Conservation (phyloP, 495 filamentous ascomycete species). For the Talaromyces borbonicus region DNA sequence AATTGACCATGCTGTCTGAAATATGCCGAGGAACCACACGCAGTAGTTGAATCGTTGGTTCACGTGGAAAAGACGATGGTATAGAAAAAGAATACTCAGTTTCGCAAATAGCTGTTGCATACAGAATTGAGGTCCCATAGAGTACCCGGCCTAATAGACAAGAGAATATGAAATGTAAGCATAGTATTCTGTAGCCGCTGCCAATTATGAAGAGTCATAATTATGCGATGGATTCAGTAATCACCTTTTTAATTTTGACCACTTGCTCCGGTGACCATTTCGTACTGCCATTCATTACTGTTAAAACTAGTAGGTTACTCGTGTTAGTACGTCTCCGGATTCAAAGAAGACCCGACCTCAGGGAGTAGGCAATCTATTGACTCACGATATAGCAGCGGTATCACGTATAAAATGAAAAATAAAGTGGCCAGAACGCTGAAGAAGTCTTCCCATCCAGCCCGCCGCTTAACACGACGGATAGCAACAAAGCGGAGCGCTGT, state of each 20-base stretch:
- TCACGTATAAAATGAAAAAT: conserved; percentile 6
- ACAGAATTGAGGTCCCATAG: conserved; percentile 6
- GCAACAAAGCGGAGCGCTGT: conserved; percentile 2
- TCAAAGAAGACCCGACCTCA: background rate
- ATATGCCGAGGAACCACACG: conserved; percentile 1
- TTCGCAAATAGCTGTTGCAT: conserved; percentile 6
- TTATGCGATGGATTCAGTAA: background rate
- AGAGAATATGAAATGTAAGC: too few species aligned
- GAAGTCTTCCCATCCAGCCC: conserved; percentile 5
- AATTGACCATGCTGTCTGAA: conserved; percentile 3
- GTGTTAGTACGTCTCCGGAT: background rate
- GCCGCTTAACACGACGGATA: background rate
- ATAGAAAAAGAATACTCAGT: conserved; percentile 8
- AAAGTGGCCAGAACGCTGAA: conserved; percentile 4
- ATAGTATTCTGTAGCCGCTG: background rate
- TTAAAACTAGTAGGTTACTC: background rate
- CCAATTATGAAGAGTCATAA: background rate
- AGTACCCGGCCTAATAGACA: background rate
- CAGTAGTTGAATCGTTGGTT: conserved; percentile 3
- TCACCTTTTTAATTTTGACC: conserved; percentile 4
- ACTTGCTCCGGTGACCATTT: background rate
- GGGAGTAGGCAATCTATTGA: too few species aligned
- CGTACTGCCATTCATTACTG: conserved; percentile 1
- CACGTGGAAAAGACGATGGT: conserved; percentile 4
- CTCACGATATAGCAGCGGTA: conserved; percentile 5